Conservation (phyloP, 257 asterid genomes). For the Jasminum sambac region DNA sequence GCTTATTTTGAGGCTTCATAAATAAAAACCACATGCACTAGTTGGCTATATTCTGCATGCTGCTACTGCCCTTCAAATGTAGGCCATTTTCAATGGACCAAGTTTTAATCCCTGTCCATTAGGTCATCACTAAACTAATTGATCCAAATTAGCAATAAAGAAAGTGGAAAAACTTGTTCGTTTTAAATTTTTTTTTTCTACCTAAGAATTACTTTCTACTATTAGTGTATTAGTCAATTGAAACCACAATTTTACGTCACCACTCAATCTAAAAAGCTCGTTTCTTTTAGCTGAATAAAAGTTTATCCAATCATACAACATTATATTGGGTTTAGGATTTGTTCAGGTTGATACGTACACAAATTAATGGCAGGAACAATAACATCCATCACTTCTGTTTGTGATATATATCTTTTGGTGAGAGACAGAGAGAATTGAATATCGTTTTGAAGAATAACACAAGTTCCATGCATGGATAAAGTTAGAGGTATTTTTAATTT, state of each 20-base stretch:
- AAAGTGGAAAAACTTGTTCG: not conserved
- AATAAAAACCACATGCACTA: conserved; percentile 24
- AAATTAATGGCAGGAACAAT: not conserved
- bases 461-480: not conserved
- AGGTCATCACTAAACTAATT: not conserved
- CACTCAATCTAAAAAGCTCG: too few relatives aligned
- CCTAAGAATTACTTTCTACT: too few relatives aligned
- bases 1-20: conserved; percentile 20
- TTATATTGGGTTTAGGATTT: not conserved
- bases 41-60: conserved; percentile 34
- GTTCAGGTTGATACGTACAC: not conserved
- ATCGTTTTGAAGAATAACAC: not conserved
- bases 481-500: not conserved
- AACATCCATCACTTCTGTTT: not conserved
- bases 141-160: not conserved
- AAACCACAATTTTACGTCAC: too few relatives aligned
- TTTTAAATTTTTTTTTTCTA: not conserved
- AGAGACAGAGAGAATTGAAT: not conserved
- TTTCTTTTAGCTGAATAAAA: too few relatives aligned
- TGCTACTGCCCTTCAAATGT: not conserved
- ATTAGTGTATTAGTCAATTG: too few relatives aligned
- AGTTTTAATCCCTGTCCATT: not conserved
- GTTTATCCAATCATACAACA: too few relatives aligned
- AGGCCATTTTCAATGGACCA: not conserved
- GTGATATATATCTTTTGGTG: not conserved